These are phyloP conservation scores for Aspergillus tubingensis DNA, from an alignment of 2,329 filamentous ascomycete genomes.

Conservation along the genomic window DNA sequence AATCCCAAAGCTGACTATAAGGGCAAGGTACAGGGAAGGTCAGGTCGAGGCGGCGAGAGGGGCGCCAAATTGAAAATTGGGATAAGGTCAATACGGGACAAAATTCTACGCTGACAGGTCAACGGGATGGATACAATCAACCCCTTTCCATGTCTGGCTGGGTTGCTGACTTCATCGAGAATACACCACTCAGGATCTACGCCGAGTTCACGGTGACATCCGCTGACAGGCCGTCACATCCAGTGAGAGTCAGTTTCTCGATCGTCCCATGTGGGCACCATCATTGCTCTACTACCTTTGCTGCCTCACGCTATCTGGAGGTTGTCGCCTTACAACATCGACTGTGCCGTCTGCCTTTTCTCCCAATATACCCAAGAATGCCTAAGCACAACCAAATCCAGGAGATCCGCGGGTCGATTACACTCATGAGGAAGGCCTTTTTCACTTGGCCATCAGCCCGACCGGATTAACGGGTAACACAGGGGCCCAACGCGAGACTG, in stretches of 20 bases:
- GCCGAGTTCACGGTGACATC: constrained; percentile 19
- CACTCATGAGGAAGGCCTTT: constrained; percentile 9
- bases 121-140: constrained; percentile 16
- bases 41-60: background rate
- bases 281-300: constrained; percentile 19
- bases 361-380: constrained; percentile 5
- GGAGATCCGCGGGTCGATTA: constrained; percentile 14
- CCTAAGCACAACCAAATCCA: constrained; percentile 16
- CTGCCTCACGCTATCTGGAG: constrained; percentile 17
- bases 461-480: constrained; percentile 22
- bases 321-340: constrained; percentile 21
- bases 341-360: constrained; percentile 10
- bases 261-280: constrained; percentile 19
- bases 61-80: constrained; percentile 1
- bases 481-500: constrained; percentile 18
- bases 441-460: constrained; percentile 16
- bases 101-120: constrained; percentile 18
- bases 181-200: constrained; percentile 18
- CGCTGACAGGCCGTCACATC: constrained; percentile 15
- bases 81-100: constrained; percentile 1
- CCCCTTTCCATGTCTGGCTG: constrained; percentile 15
- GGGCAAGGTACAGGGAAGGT: constrained; percentile 4
- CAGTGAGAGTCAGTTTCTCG: constrained; percentile 17
- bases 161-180: constrained; percentile 14
- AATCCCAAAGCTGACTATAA: background rate